Base-by-base conservation (phyloP, 2,329 filamentous ascomycete species). In the Sporothrix pseudoabietina region DNA sequence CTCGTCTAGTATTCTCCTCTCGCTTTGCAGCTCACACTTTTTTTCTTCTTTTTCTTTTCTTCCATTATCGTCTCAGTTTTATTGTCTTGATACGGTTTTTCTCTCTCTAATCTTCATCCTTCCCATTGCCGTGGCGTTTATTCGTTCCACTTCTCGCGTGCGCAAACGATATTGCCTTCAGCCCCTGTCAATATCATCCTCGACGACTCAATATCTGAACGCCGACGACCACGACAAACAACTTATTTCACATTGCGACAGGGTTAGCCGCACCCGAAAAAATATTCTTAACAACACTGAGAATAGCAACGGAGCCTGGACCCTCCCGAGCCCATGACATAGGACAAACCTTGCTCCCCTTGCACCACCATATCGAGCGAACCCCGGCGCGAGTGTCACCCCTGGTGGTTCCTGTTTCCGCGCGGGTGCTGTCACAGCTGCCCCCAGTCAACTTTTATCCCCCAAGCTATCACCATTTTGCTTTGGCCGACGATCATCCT, bases 351-450 rank as follows among this genome's bases (percentile, higher is more conserved):
- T 14, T 44, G 41, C 41, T 44, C 12, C 41, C 39, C 61, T 65
- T 44, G 61, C 55, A 59, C 55, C 55, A 35, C 44, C 39, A 22
- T 47, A 44, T 44, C 41, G 41, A 44, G 12, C 41, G 35, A 30
- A 66, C n/a, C 35, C 39, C 26, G 41, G 55, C 69, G 14, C 44
- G 44, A 65, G 49, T 35, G 35, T 66, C 59, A 68, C 49, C 61
- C 49, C 26, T 26, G 32, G 61, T 68, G 49, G 47, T 68, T 55
- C 49, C 39, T 39, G 32, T 55, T 74, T 66, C 69, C 63, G 55
- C 69, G 49, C 65, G 39, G 70, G 69, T 71, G 69, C 69, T 59
- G 55, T 66, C 73, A 74, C 73, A 69, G 52, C 35, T 68, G 30
- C 57, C 44, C 54, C 47, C 9, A 19, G 47, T 26, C 49, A 4